Evolutionary conservation across 805 yeast genomes (phyloP).

Genomic region (Debaryomyces prosopidis): DNA sequence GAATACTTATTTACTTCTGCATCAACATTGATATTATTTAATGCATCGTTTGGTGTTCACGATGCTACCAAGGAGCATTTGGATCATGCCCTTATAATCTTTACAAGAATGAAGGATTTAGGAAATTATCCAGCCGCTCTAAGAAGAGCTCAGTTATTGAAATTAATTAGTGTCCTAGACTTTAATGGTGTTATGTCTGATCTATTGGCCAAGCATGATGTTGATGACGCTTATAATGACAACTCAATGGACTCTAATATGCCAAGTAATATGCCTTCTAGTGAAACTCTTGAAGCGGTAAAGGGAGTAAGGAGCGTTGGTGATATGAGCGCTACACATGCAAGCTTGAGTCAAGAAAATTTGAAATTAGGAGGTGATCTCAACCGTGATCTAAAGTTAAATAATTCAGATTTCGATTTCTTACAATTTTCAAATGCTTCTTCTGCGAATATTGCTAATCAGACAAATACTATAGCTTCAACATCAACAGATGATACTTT

Average conservation of each 20-base stretch:
- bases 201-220: slow-evolving; percentile 58
- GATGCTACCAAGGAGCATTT: slow-evolving; percentile 70
- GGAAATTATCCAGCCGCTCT: slow-evolving; percentile 82
- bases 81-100: slow-evolving; percentile 69
- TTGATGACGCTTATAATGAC: slow-evolving; percentile 25
- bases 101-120: slow-evolving; percentile 71
- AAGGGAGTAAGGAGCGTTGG: slow-evolving; percentile 7
- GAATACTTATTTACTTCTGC: slow-evolving; percentile 79
- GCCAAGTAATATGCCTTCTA: neutral
- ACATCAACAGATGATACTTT: slow-evolving; percentile 19
- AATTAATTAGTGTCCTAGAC: slow-evolving; percentile 63
- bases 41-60: slow-evolving; percentile 80
- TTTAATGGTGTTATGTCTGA: slow-evolving; percentile 65
- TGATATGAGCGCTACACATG: neutral
- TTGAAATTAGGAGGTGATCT: slow-evolving; percentile 15
- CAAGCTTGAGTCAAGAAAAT: slow-evolving; percentile 3
- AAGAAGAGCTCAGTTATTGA: slow-evolving; percentile 68
- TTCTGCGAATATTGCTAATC: neutral
- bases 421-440: slow-evolving; percentile 17
- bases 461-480: neutral
- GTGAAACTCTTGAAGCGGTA: slow-evolving; percentile 2
- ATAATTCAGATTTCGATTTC: slow-evolving; percentile 20
- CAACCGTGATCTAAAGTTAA: slow-evolving; percentile 6
- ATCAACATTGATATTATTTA: slow-evolving; percentile 69
- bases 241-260: neutral